Evolutionary conservation across 352 stramenopile species (phyloP), one percentile per base, ranked within the genome.

Genomic region (Phytopythium oedochilum): DNA sequence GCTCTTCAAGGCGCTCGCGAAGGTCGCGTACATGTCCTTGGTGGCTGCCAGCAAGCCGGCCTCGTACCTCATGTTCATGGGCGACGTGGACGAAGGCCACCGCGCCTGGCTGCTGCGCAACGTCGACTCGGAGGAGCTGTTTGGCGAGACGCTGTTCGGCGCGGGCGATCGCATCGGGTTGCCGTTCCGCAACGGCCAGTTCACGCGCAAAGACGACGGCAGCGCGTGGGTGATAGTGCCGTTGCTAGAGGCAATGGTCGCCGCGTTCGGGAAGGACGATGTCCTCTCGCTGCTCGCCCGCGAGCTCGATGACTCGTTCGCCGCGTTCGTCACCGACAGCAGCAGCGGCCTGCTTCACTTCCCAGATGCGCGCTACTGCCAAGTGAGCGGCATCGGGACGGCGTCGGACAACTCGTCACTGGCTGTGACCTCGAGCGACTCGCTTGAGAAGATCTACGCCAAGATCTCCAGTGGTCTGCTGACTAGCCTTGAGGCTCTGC

Each of bases 1-100:
- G 20, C 46, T 82, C 6, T 75, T 77, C 54, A 82, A 82, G 55
- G 69, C 76, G 28, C 31, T 82, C 3, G 57, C 44, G 3, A 82
- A 82, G 31, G 10, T 78, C 11, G 39, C 49, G 23, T 78, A 75
- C 34, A 26, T 82, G 23, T 56, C 71, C 20, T 52, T 82, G n/a
- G 38, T 76, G 34, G 53, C 56, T 4, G n/a, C 63, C 0, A 76
- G 61, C 42, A 71, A 65, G 20, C 69, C 71, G 9, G 52, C 66
- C 20, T 70, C 63, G 22, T 82, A 75, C 34, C 56, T 82, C 34
- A 78, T 82, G 71, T 82, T 75, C 32, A 76, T 77, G 69, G 63
- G 55, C 10, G 71, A 78, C 14, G 48, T 70, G 5, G 46, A 64
- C 0, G 59, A 56, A 14, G 66, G 70, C 4, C 63, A 73, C 46